These are phyloP conservation scores for Monosporascus sp. DNA, from an alignment of 2,329 filamentous ascomycete species.

Conservation along the genomic window DNA sequence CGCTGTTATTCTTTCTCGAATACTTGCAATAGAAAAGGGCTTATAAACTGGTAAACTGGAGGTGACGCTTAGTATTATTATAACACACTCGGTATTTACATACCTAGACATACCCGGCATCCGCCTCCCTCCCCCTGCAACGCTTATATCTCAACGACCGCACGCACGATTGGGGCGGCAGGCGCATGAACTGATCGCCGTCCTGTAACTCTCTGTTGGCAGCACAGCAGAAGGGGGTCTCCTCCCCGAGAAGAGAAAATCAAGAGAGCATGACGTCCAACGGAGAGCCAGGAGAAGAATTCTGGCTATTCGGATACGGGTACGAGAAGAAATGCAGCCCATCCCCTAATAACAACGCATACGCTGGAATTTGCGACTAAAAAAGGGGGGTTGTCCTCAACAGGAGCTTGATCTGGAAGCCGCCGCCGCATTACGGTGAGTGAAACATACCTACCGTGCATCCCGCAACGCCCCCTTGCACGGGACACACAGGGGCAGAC, in stretches of 20 bases:
- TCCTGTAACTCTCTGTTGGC: background rate
- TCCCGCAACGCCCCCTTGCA: background rate
- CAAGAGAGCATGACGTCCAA: slow-evolving; percentile 32
- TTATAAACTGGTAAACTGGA: too few relatives aligned
- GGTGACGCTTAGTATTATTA: too few relatives aligned
- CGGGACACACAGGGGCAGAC: background rate
- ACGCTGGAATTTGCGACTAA: background rate
- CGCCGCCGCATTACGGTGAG: slow-evolving; percentile 88
- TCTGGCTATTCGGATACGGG: slow-evolving; percentile 98
- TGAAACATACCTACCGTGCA: background rate
- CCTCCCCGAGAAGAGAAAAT: too few relatives aligned
- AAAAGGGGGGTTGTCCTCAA: background rate
- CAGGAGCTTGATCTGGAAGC: slow-evolving; percentile 97
- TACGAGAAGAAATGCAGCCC: slow-evolving; percentile 36
- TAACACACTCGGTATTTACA: too few relatives aligned
- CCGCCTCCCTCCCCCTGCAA: too few relatives aligned
- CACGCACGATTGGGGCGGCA: background rate
- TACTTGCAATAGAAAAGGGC: too few relatives aligned
- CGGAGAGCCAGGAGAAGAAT: slow-evolving; percentile 51
- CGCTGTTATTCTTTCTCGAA: too few relatives aligned
- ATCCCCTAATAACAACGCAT: background rate
- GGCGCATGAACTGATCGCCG: background rate
- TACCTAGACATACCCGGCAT: too few relatives aligned
- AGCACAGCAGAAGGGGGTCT: too few relatives aligned
- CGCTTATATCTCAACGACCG: too few relatives aligned